phyloP scores from a whole-genome alignment of 768 basidiomycete genomes.

The Leccinum uliginosum region DNA sequence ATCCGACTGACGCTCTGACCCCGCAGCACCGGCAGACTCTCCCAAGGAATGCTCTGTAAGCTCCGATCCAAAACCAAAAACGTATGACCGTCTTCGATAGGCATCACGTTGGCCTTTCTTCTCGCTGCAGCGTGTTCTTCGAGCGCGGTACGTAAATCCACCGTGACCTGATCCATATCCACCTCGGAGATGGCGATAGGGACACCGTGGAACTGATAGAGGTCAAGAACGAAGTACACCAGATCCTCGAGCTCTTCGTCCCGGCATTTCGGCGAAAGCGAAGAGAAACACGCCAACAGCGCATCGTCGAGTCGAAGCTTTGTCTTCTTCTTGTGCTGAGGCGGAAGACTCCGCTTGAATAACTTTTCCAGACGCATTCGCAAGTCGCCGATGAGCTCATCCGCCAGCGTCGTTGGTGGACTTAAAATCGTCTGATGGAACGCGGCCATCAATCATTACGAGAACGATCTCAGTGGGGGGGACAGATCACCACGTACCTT shows the following conservation, averaged over 20 bases:
- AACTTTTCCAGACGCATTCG: conserved; percentile 68
- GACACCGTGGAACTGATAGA: conserved; percentile 91
- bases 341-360: conserved; percentile 60
- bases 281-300: conserved; percentile 83
- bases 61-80: conserved; percentile 91
- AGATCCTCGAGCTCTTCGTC: conserved; percentile 97
- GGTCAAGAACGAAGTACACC: conserved; percentile 87
- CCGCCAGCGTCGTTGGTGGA: conserved; percentile 38
- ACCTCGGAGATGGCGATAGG: conserved; percentile 87
- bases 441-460: not conserved
- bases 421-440: conserved; percentile 54
- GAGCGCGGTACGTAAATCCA: conserved; percentile 75
- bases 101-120: conserved; percentile 30
- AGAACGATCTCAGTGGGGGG: not conserved
- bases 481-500: conserved; percentile 67
- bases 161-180: conserved; percentile 83
- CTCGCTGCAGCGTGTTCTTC: conserved; percentile 57
- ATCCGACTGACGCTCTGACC: conserved; percentile 89
- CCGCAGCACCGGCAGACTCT: conserved; percentile 82
- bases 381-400: conserved; percentile 51
- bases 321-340: conserved; percentile 56
- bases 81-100: conserved; percentile 57
- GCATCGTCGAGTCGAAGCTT: conserved; percentile 63
- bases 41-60: conserved; percentile 90
- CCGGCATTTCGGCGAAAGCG: conserved; percentile 72